Conservation (phyloP, 73 alveolate species). For the Blepharisma japonicum region DNA sequence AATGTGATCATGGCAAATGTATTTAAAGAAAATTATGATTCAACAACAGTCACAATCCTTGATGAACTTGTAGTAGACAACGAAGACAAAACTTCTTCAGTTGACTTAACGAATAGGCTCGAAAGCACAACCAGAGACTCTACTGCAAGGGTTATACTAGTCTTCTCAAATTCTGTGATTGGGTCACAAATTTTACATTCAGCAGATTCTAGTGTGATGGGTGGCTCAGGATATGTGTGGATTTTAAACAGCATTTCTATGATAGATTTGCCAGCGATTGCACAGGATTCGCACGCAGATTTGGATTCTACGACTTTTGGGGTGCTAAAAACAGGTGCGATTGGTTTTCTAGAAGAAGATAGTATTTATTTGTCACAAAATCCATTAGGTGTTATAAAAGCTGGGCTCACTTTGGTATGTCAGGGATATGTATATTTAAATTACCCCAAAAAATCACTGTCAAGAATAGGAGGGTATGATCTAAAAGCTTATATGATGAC, state of each 20-base stretch:
- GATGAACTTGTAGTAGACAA: background rate
- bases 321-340: slow-evolving; percentile 19
- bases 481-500: background rate
- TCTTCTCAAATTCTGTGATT: background rate
- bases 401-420: background rate
- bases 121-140: background rate
- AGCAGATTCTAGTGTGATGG: slow-evolving; percentile 10
- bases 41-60: background rate
- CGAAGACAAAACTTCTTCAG: background rate
- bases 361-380: background rate
- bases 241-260: background rate
- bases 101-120: background rate
- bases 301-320: background rate
- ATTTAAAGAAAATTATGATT: background rate
- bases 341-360: slow-evolving; percentile 1
- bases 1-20: slow-evolving; percentile 1
- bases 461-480: background rate
- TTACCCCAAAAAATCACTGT: background rate
- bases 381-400: background rate
- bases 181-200: slow-evolving; percentile 16
- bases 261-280: background rate
- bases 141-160: slow-evolving; percentile 5
- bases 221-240: slow-evolving; percentile 32
- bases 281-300: slow-evolving; percentile 1
- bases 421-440: background rate